Evolutionary conservation across 306 rosid genomes (phyloP).

Genomic region (Astragalus glycyphyllos): DNA sequence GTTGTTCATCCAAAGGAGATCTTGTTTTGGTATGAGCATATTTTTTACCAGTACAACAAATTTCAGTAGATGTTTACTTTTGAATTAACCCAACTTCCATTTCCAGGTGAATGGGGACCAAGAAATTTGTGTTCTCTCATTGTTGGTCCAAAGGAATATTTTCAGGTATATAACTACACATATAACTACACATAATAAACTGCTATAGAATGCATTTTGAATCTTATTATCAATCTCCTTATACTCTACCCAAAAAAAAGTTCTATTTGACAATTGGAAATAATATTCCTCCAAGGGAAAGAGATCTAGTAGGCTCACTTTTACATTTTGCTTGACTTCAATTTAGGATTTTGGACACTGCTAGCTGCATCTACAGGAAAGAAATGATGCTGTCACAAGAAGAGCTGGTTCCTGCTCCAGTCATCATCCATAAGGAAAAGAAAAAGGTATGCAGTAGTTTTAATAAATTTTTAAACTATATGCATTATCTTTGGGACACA

Average conservation of each 20-base stretch:
- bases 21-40: slow-evolving; percentile 71
- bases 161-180: slow-evolving; percentile 61
- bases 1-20: slow-evolving; percentile 80
- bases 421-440: slow-evolving; percentile 69
- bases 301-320: slow-evolving; percentile 26
- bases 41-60: slow-evolving; percentile 22
- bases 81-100: slow-evolving; percentile 36
- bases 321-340: slow-evolving; percentile 20
- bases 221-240: slow-evolving; percentile 19
- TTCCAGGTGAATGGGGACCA: slow-evolving; percentile 83
- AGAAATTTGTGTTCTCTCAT: slow-evolving; percentile 68
- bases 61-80: slow-evolving; percentile 5
- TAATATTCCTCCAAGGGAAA: background rate
- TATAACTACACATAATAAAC: too few relatives aligned
- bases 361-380: slow-evolving; percentile 63
- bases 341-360: slow-evolving; percentile 67
- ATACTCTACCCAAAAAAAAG: background rate
- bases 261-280: background rate
- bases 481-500: slow-evolving; percentile 14
- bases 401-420: slow-evolving; percentile 44
- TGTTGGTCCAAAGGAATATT: slow-evolving; percentile 61
- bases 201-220: slow-evolving; percentile 3
- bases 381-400: slow-evolving; percentile 61
- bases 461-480: background rate
- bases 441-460: slow-evolving; percentile 63